Evolutionary conservation across 2,329 filamentous ascomycete genomes (phyloP).

Genomic region (Drechslerella coelobrocha): DNA sequence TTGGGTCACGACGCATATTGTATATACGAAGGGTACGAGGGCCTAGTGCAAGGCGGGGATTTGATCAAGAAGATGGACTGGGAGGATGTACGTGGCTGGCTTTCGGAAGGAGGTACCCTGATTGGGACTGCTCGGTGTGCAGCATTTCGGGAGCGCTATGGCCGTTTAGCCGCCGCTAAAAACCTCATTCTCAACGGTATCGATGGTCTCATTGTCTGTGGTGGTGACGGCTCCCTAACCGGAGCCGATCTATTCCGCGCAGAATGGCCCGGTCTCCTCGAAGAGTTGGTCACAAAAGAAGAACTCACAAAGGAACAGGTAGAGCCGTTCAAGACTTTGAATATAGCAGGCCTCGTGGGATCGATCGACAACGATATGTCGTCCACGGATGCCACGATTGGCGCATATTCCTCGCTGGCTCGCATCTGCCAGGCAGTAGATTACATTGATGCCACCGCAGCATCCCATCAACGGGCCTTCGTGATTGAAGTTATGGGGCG

Average conservation of each 20-base stretch:
- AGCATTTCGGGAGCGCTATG: slow-evolving; percentile 86
- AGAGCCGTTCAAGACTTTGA: slow-evolving; percentile 80
- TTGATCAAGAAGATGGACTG: slow-evolving; percentile 87
- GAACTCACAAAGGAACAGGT: slow-evolving; percentile 75
- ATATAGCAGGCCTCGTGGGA: slow-evolving; percentile 94
- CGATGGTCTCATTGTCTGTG: slow-evolving; percentile 93
- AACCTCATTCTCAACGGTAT: slow-evolving; percentile 94
- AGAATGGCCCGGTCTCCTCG: slow-evolving; percentile 87
- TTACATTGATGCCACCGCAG: slow-evolving; percentile 93
- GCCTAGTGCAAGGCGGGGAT: slow-evolving; percentile 84
- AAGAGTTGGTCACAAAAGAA: slow-evolving; percentile 79
- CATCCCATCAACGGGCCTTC: slow-evolving; percentile 93
- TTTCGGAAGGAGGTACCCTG: slow-evolving; percentile 90
- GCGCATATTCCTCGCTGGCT: slow-evolving; percentile 89
- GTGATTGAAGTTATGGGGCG: slow-evolving; percentile 98
- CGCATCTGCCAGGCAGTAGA: slow-evolving; percentile 96
- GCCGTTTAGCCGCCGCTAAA: slow-evolving; percentile 83
- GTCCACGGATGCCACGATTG: slow-evolving; percentile 95
- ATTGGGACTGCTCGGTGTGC: slow-evolving; percentile 95
- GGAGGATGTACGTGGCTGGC: slow-evolving; percentile 92
- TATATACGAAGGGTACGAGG: slow-evolving; percentile 94
- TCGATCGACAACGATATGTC: slow-evolving; percentile 99
- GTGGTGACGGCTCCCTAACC: slow-evolving; percentile 93
- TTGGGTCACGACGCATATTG: slow-evolving; percentile 80
- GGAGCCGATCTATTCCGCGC: slow-evolving; percentile 90